A percentile compares a stretch with the other conserved stretches of the same genome.
These are phyloP conservation scores for Xenosphaeropsis pyriputrescens DNA, from an alignment of 2,329 filamentous ascomycete species.

Conservation along the genomic window DNA sequence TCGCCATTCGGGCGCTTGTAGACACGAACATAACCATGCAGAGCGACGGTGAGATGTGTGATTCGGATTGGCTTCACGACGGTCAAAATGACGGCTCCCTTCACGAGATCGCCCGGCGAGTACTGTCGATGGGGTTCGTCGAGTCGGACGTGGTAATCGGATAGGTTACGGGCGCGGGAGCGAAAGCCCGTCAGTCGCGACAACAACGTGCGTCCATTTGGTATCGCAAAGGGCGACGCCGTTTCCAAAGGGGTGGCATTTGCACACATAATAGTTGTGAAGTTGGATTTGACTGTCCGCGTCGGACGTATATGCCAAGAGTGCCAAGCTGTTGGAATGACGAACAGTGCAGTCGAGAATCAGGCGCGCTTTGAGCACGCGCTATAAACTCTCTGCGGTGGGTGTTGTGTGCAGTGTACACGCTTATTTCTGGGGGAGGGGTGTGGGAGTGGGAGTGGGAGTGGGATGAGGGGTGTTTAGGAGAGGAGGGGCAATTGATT, in stretches of 20 bases:
- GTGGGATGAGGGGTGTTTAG: too few relatives aligned
- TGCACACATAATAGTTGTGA: conserved; percentile 16
- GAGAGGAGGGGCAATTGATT: too few relatives aligned
- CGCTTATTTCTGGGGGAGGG: too few relatives aligned
- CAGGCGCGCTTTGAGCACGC: too few relatives aligned
- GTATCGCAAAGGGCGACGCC: conserved; percentile 7
- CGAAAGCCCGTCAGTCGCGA: conserved; percentile 27
- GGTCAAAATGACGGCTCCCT: conserved; percentile 57
- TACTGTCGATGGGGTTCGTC: conserved; percentile 69
- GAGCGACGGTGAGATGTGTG: conserved; percentile 64
- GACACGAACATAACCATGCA: conserved; percentile 69
- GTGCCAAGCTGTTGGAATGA: too few relatives aligned
- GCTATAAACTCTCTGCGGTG: too few relatives aligned
- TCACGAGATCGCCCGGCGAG: conserved; percentile 56
- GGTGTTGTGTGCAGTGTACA: too few relatives aligned
- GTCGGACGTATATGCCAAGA: too few relatives aligned
- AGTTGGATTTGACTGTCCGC: too few relatives aligned
- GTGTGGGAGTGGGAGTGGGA: too few relatives aligned
- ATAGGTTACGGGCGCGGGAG: conserved; percentile 43
- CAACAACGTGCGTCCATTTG: conserved; percentile 15
- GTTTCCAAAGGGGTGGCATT: conserved; percentile 13
- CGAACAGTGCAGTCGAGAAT: too few relatives aligned
- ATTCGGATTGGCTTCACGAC: conserved; percentile 62
- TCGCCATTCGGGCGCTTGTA: conserved; percentile 50
- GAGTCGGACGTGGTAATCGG: conserved; percentile 66